Base-by-base conservation (phyloP, 441 rosid species). In the Euphorbia schlechtendalii region DNA sequence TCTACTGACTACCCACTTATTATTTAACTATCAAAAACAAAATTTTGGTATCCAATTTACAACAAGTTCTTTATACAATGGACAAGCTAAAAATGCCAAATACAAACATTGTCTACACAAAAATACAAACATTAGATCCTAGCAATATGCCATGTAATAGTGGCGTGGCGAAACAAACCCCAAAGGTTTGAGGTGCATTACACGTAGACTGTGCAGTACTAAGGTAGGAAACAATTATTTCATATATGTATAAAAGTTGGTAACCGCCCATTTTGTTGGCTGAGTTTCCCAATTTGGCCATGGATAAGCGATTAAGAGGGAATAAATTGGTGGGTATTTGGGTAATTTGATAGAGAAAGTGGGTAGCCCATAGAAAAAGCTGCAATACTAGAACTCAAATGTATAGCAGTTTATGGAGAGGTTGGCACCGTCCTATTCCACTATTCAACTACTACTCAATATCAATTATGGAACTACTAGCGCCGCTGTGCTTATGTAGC, bases 121-220 rank as follows among this genome's bases (percentile, higher is more conserved):
- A 10, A 27, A 56, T 51, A 14, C 60, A 55, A 52, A 41, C 38
- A 43, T 56, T 15, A 69, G 62, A 61, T 45, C 9, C 41, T 30
- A 6, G 21, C 4, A 25, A 27, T 17, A 55, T 28, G 63, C 28
- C 25, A 58, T 67, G 64, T 25, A 66, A 40, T 6, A 34, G 32
- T 48, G 65, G 59, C 51, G 59, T 34, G 64, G 25, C 49, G 17
- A 34, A 21, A 60, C 13, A n/a, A n/a, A n/a, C n/a, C n/a, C n/a
- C n/a, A n/a, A n/a, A 32, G 6, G 6, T 32, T 32, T 32, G 11
- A 40, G 45, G 78, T 79, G 82, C 82, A 69, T 36, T 65, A 73
- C 83, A 81, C 80, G 79, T 80, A 73, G 82, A 72, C 64, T 58
- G 48, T 68, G 66, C 71, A 59, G 69, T 17, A 25, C 10, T 10